phyloP scores from a whole-genome alignment of 495 filamentous ascomycete species.

The Penicillium waksmanii region DNA sequence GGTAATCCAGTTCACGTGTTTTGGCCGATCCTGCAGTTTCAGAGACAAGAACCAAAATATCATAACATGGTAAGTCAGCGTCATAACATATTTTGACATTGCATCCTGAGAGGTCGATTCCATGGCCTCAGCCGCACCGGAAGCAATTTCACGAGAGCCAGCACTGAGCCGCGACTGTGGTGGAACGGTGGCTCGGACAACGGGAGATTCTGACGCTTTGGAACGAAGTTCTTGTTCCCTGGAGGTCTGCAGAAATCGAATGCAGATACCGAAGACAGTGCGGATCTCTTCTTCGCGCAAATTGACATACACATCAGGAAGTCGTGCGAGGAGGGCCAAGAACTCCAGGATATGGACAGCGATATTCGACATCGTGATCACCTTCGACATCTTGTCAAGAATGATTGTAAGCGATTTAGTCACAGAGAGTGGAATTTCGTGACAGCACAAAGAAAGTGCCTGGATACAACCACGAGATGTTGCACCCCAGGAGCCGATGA shows the following conservation, averaged over 20 bases:
- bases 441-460: constrained; percentile 88
- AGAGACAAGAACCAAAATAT: constrained; percentile 95
- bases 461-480: constrained; percentile 92
- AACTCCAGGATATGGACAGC: constrained; percentile 96
- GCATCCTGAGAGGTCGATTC: constrained; percentile 42
- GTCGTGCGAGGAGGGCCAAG: constrained; percentile 78
- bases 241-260: constrained; percentile 82
- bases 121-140: constrained; percentile 31
- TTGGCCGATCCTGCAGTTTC: constrained; percentile 78
- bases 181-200: constrained; percentile 29
- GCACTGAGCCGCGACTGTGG: constrained; percentile 44
- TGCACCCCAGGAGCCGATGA: constrained; percentile 78
- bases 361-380: constrained; percentile 88
- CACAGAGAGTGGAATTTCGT: constrained; percentile 84
- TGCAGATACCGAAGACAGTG: constrained; percentile 91
- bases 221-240: constrained; percentile 61
- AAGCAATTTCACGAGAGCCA: constrained; percentile 44
- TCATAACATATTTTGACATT: constrained; percentile 81
- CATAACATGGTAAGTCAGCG: constrained; percentile 91
- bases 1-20: constrained; percentile 89
- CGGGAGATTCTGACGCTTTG: constrained; percentile 40
- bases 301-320: constrained; percentile 84
- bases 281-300: constrained; percentile 86
- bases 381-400: constrained; percentile 88
- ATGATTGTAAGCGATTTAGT: constrained; percentile 81